phyloP scores from a whole-genome alignment of 768 basidiomycete species.

The Pisolithus orientalis region DNA sequence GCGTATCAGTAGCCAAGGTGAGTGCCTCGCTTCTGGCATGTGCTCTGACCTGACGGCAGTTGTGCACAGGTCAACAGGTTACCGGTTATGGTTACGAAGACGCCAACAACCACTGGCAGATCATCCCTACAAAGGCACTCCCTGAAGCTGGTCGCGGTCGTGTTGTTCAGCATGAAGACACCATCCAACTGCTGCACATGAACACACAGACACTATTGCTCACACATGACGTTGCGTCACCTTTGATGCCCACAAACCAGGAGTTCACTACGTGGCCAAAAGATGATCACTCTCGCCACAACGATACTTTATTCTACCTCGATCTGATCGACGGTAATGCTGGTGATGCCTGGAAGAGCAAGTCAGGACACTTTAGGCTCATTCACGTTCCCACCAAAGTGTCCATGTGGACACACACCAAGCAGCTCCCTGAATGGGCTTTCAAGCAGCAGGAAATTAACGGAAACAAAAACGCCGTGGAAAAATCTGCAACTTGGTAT shows the following conservation, averaged over 20 bases:
- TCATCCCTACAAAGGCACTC: constrained; percentile 91
- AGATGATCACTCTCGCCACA: constrained; percentile 69
- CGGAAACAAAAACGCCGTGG: constrained; percentile 86
- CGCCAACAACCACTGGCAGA: constrained; percentile 92
- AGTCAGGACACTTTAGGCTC: constrained; percentile 88
- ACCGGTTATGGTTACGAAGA: constrained; percentile 94
- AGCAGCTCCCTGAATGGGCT: constrained; percentile 91
- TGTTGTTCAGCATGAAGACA: constrained; percentile 83
- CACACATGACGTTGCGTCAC: constrained; percentile 96
- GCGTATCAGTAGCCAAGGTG: constrained; percentile 89
- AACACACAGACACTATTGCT: constrained; percentile 77
- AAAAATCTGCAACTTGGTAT: constrained; percentile 84
- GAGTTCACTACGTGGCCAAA: constrained; percentile 93
- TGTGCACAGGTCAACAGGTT: constrained; percentile 76
- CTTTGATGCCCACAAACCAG: constrained; percentile 95
- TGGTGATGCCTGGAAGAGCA: constrained; percentile 86
- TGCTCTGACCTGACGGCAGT: background rate
- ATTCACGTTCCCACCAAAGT: constrained; percentile 88
- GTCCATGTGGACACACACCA: constrained; percentile 86
- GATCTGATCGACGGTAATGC: constrained; percentile 65
- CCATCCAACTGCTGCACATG: constrained; percentile 84
- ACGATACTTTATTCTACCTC: constrained; percentile 87
- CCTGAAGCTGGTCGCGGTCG: constrained; percentile 92
- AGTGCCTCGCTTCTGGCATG: background rate
- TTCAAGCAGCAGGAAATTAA: constrained; percentile 98